Base-by-base conservation (phyloP, 163 green algal species). In the Scenedesmus sp. region DNA sequence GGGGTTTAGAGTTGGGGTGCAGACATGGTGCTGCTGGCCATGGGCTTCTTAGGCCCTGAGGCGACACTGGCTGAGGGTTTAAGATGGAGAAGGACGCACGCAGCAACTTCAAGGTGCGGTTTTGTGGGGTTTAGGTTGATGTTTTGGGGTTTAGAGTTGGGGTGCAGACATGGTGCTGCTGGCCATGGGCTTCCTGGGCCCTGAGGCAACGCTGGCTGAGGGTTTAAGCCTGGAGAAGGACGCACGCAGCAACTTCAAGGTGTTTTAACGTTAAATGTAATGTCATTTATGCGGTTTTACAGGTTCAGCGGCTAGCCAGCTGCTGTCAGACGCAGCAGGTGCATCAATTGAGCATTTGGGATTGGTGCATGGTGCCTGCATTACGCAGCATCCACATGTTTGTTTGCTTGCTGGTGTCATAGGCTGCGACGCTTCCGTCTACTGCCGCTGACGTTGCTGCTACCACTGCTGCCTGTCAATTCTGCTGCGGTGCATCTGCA, bases 21-120 rank as follows among this genome's bases (percentile, higher is more conserved):
- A n/a, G n/a, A n/a, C n/a, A 9, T 3, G 67, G 67, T 26, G 67
- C 67, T 79, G 67, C 73, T 82, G 23, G 10, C 98, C 55, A 98
- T 99, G 97, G 98, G 98, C 91, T 99, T 99, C 95, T 89, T 99
- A 67, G 98, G 98, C 3, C 98, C 98, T 23, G 98, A 99, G 95
- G 6, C 94, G n/a, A n/a, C n/a, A n/a, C n/a, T n/a, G n/a, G n/a
- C n/a, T n/a, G n/a, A n/a, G n/a, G n/a, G n/a, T n/a, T 99, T 76
- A 95, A 96, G 60, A 54, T 99, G 8, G 95, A 97, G 6, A 91
- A 92, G 15, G 98, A 99, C 94, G 93, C 93, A 5, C 96, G 98
- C 87, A 97, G 94, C 94, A 99, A 99, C 96, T 99, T 99, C 95
- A 98, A 99, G 96, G 95, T 94, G n/a, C 60, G 77, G 0, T 13